Evolutionary conservation across 2,329 filamentous ascomycete species (phyloP), one percentile per base, ranked within the genome.

Genomic region (Exserohilum rostratum): DNA sequence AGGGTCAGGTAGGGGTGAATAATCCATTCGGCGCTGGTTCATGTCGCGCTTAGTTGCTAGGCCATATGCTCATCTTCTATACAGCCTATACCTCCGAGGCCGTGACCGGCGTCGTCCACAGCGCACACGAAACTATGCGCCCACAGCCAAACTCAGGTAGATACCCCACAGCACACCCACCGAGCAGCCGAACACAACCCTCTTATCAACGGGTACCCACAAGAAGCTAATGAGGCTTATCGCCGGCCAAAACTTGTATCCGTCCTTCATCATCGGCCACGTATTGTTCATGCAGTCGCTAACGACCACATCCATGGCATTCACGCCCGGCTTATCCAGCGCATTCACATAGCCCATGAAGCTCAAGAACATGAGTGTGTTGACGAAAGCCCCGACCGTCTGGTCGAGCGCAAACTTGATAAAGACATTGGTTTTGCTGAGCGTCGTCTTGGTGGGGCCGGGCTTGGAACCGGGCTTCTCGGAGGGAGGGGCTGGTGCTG

Each of bases 101-200:
- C 12, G n/a, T 20, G n/a, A 18, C 22, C 17, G 10, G 15, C 18
- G 13, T 10, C 37, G 5, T 22, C 11, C 30, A 2, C 18, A 25
- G 20, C n/a, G 31, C 22, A 17, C 15, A 20, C 34, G 29, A 11
- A 44, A 44, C 57, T 55, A 70, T 34, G 58, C 65, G 25, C 57
- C 69, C 18, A 63, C 82, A 60, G 85, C 75, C 66, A 92, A 76
- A 69, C 88, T 91, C 76, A 93, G 78, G 72, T 90, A 93, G 37
- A 92, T 80, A 0, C 87, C 87, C 90, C 90, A 93, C 12, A 79
- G 82, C 20, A 93, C 80, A 5, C 90, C 90, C 15, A 88, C 89
- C 46, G 88, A 72, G 61, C 86, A 85, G n/a, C 87, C 89, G 57
- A 92, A 83, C 30, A 93, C 76, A 46, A 89, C 87, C 33, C 90